Evolutionary conservation across 495 filamentous ascomycete species (phyloP), one percentile per base, ranked within the genome.

Genomic region (Trichoderma gamsii): DNA sequence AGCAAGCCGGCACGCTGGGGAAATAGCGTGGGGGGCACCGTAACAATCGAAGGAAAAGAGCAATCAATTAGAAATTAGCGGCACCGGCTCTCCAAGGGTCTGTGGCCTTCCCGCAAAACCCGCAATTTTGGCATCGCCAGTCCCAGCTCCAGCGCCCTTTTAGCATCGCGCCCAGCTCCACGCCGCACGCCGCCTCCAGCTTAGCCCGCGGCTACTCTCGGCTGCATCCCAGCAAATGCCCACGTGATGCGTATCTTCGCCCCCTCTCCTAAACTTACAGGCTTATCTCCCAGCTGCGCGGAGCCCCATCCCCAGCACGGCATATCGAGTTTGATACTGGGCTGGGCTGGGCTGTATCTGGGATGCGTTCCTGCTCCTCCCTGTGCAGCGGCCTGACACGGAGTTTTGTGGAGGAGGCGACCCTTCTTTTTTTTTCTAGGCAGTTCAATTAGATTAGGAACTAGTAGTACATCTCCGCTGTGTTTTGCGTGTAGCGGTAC

Each of bases 331-430:
- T 29, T 1, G 29, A 29, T 29, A 29, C 29, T 29, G 29, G n/a
- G n/a, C n/a, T n/a, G n/a, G n/a, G n/a, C 4, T 29, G 1, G 29
- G 4, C 4, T 29, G 29, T 46, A 18, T 15, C 43, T 46, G 43
- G 43, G 35, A n/a, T 25, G 56, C 25, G 12, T 61, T 32, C 25
- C 56, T 16, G 25, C 56, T 61, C 9, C 29, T 29, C 16, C 27
- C 13, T 32, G 7, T 32, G 56, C 56, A 56, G 56, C 56, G 56
- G 56, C 56, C 56, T 61, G 56, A 35, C 29, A 61, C 56, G 56
- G 56, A 61, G 9, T 29, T 61, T 61, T 61, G 56, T 25, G 56
- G 56, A 32, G 56, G 29, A 61, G 56, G 23, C 8, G 4, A 27
- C 56, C 56, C 1, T 32, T 15, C 25, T 15, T 61, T 25, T 16